Base-by-base conservation (phyloP, 108 stramenopile genomes). In the Fistulifera pelliculosa region DNA sequence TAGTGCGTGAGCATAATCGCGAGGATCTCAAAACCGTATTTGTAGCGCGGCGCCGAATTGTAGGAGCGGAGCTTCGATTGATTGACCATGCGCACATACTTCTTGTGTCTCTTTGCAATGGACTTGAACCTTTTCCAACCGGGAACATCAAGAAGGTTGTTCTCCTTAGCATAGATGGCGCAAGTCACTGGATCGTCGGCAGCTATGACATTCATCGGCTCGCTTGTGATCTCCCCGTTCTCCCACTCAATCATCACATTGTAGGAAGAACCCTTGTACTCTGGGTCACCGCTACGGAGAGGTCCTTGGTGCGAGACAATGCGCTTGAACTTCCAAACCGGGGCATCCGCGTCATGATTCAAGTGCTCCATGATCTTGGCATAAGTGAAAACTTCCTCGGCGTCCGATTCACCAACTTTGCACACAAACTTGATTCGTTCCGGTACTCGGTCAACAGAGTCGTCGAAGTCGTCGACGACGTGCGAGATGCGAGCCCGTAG, bases 81-180 rank as follows among this genome's bases (percentile, higher is more conserved):
- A 1, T 47, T 60, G 15, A 38, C 45, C 15, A 27, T 10, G 15
- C 61, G 35, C 1, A 42, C 27, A 25, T 55, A 17, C 10, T 39
- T 25, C 39, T 68, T 62, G 16, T 26, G 10, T 22, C 31, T 62
- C 25, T 47, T 43, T 16, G 55, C 52, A 17, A 24, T 17, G 7
- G 17, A 18, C 23, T 61, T 49, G 16, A 74, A 64, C n/a, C 66
- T 49, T 49, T 58, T 66, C 74, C 74, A 75, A 16, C 74, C 74
- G n/a, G 65, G 57, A 14, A 19, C 17, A 19, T 69, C 48, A 7
- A 75, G 52, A 16, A 75, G 38, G 10, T 45, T 43, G 18, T 75
- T 56, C 3, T 69, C 56, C n/a, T 31, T 26, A 10, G 55, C 68
- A 48, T 75, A 75, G 16, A 62, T 52, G 11, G 69, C 68, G n/a